Percentiles rank a stretch among this genome's conserved stretches.
phyloP scores from a whole-genome alignment of 768 basidiomycete genomes.

The Candolleomyces eurysporus region DNA sequence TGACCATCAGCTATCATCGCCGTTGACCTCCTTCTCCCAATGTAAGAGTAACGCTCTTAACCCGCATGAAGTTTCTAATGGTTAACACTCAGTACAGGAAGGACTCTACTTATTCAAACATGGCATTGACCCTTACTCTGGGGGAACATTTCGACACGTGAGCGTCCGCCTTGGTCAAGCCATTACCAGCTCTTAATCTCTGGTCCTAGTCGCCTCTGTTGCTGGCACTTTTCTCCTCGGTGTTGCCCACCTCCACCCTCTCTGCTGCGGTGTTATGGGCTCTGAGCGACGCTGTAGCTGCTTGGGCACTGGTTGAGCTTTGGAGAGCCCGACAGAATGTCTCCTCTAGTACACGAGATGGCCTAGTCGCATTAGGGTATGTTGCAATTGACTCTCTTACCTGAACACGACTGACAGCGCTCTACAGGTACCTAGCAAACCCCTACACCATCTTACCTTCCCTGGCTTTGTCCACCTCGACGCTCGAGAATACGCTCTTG shows the following conservation, averaged over 20 bases:
- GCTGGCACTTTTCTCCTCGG: slow-evolving; percentile 70
- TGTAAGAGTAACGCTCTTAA: slow-evolving; percentile 39
- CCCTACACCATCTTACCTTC: slow-evolving; percentile 84
- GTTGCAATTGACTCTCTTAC: slow-evolving; percentile 22
- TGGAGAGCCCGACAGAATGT: slow-evolving; percentile 64
- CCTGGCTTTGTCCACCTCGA: slow-evolving; percentile 78
- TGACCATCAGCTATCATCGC: slow-evolving; percentile 78
- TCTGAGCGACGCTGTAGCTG: slow-evolving; percentile 60
- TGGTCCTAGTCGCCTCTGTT: slow-evolving; percentile 73
- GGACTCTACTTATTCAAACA: slow-evolving; percentile 79
- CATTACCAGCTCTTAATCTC: not conserved
- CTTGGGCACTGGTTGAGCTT: slow-evolving; percentile 65
- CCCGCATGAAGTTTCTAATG: slow-evolving; percentile 11
- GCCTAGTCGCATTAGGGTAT: slow-evolving; percentile 64
- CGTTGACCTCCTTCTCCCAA: slow-evolving; percentile 75
- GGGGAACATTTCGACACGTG: slow-evolving; percentile 85
- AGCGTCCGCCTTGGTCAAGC: slow-evolving; percentile 20
- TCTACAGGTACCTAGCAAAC: slow-evolving; percentile 77
- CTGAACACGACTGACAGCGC: slow-evolving; percentile 8
- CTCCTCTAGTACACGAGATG: slow-evolving; percentile 47
- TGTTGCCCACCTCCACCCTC: slow-evolving; percentile 53
- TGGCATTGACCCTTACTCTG: slow-evolving; percentile 85
- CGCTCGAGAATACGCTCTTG: slow-evolving; percentile 74
- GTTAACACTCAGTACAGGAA: slow-evolving; percentile 69
- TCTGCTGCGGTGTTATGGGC: slow-evolving; percentile 67